A percentile compares a stretch with the other conserved stretches of the same genome.
These are phyloP conservation scores for Asterochloris erici DNA, from an alignment of 139 green algal species.

Conservation along the genomic window DNA sequence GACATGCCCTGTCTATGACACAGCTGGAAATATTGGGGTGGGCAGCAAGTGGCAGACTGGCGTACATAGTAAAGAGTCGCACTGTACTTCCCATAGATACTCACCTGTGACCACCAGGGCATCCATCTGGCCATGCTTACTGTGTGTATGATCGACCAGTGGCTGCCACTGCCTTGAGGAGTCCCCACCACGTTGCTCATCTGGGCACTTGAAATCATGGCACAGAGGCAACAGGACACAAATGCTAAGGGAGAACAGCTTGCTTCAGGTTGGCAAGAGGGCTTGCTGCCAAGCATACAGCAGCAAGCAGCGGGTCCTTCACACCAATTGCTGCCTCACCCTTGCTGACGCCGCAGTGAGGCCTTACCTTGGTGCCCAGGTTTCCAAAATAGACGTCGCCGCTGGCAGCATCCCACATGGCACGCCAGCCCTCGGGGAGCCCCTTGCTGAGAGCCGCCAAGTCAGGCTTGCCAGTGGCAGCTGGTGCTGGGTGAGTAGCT, in stretches of 20 bases:
- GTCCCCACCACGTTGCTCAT: neutral
- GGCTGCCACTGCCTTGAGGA: neutral
- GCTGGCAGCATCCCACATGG: conserved; percentile 57
- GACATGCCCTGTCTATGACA: neutral
- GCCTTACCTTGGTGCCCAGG: conserved; percentile 51
- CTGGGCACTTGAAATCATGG: neutral
- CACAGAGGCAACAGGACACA: neutral
- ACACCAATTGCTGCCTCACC: neutral
- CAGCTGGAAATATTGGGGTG: neutral
- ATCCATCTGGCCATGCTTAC: too few relatives aligned
- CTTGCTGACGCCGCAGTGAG: neutral
- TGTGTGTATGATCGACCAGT: neutral
- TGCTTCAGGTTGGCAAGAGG: neutral
- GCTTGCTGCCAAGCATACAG: neutral
- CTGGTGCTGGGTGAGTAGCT: neutral
- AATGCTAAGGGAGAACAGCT: neutral
- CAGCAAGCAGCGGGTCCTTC: neutral
- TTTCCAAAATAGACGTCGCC: conserved; percentile 71
- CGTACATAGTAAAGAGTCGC: neutral
- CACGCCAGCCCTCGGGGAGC: conserved; percentile 55
- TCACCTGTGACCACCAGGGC: neutral
- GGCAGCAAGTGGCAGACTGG: neutral
- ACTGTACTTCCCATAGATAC: neutral
- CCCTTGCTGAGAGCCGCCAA: conserved; percentile 52
- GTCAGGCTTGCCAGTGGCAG: conserved; percentile 35